Evolutionary conservation across 352 stramenopile genomes (phyloP).

Genomic region (Globisporangium nodosum): DNA sequence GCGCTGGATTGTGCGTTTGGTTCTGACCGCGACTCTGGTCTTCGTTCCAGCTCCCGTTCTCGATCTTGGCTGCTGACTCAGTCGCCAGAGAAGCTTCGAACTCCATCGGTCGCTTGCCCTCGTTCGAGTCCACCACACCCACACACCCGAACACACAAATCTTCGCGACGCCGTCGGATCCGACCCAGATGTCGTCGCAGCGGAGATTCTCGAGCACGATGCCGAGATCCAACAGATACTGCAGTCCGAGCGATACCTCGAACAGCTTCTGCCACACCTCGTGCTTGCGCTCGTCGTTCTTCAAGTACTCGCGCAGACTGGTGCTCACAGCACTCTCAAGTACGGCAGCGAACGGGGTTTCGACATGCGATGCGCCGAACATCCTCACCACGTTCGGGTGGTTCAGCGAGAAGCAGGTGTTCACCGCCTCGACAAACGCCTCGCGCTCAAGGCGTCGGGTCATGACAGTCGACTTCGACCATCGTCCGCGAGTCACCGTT

Average conservation of each 20-base stretch:
- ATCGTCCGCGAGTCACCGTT: background rate
- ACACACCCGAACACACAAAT: background rate
- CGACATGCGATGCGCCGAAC: conserved; percentile 15
- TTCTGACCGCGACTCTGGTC: background rate
- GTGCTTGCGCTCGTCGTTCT: background rate
- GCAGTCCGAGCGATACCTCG: conserved; percentile 22
- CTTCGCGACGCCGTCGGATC: conserved; percentile 2
- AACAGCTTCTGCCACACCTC: conserved; percentile 8
- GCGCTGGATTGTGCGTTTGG: too few species aligned
- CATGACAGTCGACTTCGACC: background rate
- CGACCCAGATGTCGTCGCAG: background rate
- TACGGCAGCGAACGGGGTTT: background rate
- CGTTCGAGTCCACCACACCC: too few species aligned
- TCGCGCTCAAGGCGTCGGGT: background rate
- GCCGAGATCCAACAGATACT: conserved; percentile 16
- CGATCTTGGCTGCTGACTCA: too few species aligned
- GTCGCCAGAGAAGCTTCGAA: too few species aligned
- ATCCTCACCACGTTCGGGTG: conserved; percentile 16
- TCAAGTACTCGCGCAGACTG: background rate
- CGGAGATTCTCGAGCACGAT: background rate
- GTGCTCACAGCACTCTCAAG: background rate
- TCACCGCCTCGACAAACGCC: background rate
- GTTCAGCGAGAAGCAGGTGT: conserved; percentile 24
- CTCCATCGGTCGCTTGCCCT: too few species aligned
- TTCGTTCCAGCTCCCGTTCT: too few species aligned